Percentiles rank a stretch among this genome's conserved stretches.
phyloP scores from a whole-genome alignment of 78 protist genomes.

The Dictyostelium intermedium region DNA sequence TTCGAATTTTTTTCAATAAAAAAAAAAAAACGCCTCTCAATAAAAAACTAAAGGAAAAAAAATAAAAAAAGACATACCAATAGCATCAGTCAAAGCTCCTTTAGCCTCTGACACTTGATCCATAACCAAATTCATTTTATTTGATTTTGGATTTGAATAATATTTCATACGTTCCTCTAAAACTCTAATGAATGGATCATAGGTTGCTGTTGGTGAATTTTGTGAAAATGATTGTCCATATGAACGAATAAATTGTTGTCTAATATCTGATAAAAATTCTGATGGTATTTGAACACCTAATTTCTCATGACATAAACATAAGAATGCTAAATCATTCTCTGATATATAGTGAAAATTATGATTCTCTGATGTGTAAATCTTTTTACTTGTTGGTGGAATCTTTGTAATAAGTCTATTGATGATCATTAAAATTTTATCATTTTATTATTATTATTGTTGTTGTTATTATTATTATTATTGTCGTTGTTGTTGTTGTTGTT shows the following conservation, averaged over 20 bases:
- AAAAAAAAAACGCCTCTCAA: neutral
- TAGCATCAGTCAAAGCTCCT: slow-evolving; percentile 48
- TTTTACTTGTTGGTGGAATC: slow-evolving; percentile 64
- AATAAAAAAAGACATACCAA: neutral
- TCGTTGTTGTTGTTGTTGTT: neutral
- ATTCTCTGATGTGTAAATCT: slow-evolving; percentile 58
- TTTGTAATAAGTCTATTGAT: slow-evolving; percentile 26
- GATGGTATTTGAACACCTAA: slow-evolving; percentile 53
- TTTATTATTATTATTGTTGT: neutral
- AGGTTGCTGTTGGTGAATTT: slow-evolving; percentile 50
- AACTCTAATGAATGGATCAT: slow-evolving; percentile 71
- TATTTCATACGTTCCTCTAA: slow-evolving; percentile 66
- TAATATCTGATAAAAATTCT: slow-evolving; percentile 58
- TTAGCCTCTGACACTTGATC: slow-evolving; percentile 60
- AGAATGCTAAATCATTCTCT: slow-evolving; percentile 75
- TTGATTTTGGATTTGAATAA: slow-evolving; percentile 67
- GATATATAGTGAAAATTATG: slow-evolving; percentile 74
- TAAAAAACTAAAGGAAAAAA: neutral
- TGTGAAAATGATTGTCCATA: slow-evolving; percentile 43
- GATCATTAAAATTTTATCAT: too few relatives aligned
- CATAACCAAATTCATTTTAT: slow-evolving; percentile 49
- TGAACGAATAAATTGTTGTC: slow-evolving; percentile 23
- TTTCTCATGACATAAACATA: slow-evolving; percentile 73
- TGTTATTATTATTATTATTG: neutral
- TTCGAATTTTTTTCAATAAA: neutral